These are phyloP conservation scores for Sonneratia caseolaris DNA, from an alignment of 345 rosid species.

Conservation along the genomic window DNA sequence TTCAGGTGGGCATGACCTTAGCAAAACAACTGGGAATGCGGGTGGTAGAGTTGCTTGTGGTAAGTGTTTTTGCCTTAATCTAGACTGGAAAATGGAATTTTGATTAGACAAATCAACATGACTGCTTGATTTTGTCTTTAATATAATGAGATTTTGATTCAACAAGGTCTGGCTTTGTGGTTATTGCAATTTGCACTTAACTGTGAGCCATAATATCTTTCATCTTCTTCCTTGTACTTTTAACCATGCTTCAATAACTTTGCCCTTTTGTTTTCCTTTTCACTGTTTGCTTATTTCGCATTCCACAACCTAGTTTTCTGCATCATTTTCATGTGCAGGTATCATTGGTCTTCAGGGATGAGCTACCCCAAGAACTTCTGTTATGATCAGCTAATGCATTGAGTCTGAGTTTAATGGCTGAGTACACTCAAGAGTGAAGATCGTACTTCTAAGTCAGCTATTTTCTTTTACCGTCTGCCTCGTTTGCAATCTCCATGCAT, in stretches of 20 bases:
- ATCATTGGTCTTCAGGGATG: slow-evolving; percentile 49
- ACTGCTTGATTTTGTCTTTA: neutral
- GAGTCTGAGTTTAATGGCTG: neutral
- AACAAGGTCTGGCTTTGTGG: neutral
- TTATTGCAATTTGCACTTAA: too few species aligned
- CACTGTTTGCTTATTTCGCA: too few species aligned
- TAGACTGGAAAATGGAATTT: neutral
- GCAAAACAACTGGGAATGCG: slow-evolving; percentile 84
- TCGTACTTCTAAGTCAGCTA: neutral
- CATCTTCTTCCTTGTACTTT: too few species aligned
- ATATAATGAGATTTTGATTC: neutral
- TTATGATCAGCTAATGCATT: neutral
- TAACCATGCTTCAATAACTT: too few species aligned
- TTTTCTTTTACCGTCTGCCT: neutral
- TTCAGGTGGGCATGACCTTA: slow-evolving; percentile 87
- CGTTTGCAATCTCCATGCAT: neutral
- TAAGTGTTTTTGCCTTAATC: slow-evolving; percentile 17
- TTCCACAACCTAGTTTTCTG: neutral
- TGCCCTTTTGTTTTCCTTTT: too few species aligned
- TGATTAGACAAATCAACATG: neutral
- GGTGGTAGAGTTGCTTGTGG: slow-evolving; percentile 93
- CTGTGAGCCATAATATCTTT: too few species aligned
- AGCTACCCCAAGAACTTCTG: neutral
- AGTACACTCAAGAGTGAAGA: neutral
- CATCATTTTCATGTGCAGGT: slow-evolving; percentile 20